A percentile compares a stretch with the other conserved stretches of the same genome.
Conservation (phyloP, 2,329 filamentous ascomycete species). For the Polytolypa hystricis region DNA sequence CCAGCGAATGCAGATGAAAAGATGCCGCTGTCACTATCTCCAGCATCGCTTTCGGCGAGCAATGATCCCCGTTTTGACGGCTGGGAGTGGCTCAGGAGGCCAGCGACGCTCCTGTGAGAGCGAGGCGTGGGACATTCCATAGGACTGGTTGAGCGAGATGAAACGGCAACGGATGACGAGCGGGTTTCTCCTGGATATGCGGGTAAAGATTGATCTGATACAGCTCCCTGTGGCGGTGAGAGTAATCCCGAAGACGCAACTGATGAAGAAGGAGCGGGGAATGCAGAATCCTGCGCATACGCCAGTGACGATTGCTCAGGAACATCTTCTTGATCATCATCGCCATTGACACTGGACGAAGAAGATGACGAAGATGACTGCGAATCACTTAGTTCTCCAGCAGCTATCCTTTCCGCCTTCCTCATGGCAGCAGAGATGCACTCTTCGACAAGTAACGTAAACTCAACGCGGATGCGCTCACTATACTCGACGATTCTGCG, state of each 20-base stretch:
- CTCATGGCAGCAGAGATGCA: constrained; percentile 86
- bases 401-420: constrained; percentile 79
- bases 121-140: constrained; percentile 83
- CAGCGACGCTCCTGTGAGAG: constrained; percentile 57
- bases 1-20: constrained; percentile 67
- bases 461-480: constrained; percentile 88
- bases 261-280: not conserved
- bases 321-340: constrained; percentile 40
- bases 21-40: constrained; percentile 79
- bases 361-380: constrained; percentile 50
- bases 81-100: constrained; percentile 46
- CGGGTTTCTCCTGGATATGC: constrained; percentile 34
- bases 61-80: constrained; percentile 64
- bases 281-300: not conserved
- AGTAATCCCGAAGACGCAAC: constrained; percentile 6
- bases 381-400: constrained; percentile 74
- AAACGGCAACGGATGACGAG: constrained; percentile 55
- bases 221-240: constrained; percentile 33
- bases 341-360: constrained; percentile 16
- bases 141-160: constrained; percentile 80
- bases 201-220: constrained; percentile 39
- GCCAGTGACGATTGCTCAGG: constrained; percentile 32
- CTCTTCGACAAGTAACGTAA: constrained; percentile 83
- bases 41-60: constrained; percentile 73
- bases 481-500: constrained; percentile 90